A percentile compares a stretch with the other conserved stretches of the same genome.
These are phyloP conservation scores for Aotearoamyces nothofagi DNA, from an alignment of 2,329 filamentous ascomycete species.

Conservation along the genomic window DNA sequence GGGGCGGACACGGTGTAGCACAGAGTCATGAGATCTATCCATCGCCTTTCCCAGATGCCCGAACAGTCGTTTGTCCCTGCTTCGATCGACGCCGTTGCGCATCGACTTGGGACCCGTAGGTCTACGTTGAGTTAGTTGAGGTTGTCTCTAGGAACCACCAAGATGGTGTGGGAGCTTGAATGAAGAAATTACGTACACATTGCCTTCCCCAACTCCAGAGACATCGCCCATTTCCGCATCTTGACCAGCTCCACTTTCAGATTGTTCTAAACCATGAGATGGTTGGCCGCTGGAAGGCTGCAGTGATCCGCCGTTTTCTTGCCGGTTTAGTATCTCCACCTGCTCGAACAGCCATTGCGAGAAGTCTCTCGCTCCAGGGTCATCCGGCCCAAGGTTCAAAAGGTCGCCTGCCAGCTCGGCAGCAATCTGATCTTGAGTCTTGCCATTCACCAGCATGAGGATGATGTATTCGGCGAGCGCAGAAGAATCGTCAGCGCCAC, in stretches of 20 bases:
- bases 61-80: conserved; percentile 66
- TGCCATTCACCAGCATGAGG: conserved; percentile 92
- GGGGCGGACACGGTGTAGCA: conserved; percentile 65
- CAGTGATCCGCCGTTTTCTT: conserved; percentile 35
- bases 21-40: conserved; percentile 61
- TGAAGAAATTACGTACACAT: conserved; percentile 34
- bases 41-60: conserved; percentile 73
- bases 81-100: conserved; percentile 47
- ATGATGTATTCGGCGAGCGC: conserved; percentile 93
- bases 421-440: conserved; percentile 80
- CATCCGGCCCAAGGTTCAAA: conserved; percentile 66
- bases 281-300: conserved; percentile 8
- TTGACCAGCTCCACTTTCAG: conserved; percentile 29
- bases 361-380: conserved; percentile 70
- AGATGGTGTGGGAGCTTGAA: conserved; percentile 3
- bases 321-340: conserved; percentile 50
- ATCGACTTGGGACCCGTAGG: conserved; percentile 92
- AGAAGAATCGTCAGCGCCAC: conserved; percentile 61
- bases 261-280: conserved; percentile 37
- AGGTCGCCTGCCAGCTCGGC: conserved; percentile 79
- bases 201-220: conserved; percentile 26
- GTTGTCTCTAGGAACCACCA: conserved; percentile 5
- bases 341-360: conserved; percentile 89
- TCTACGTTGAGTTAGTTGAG: conserved; percentile 37
- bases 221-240: conserved; percentile 62